These are phyloP conservation scores for Parastagonospora avenae DNA, from an alignment of 2,329 filamentous ascomycete species.

Conservation along the genomic window DNA sequence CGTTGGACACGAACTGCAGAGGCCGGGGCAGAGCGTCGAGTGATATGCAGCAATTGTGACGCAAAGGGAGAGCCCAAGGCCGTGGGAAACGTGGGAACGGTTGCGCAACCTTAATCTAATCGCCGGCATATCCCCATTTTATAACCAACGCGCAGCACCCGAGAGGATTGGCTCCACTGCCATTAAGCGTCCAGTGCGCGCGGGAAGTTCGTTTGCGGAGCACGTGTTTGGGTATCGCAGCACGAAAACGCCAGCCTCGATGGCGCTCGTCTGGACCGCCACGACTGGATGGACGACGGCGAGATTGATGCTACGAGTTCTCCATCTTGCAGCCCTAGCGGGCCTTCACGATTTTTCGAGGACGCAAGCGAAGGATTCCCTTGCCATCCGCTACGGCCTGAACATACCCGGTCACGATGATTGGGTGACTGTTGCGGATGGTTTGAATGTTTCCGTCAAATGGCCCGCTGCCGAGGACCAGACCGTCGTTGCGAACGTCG, in stretches of 20 bases:
- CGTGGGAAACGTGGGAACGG: constrained; percentile 13
- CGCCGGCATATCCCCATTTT: constrained; percentile 13
- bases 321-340: constrained; percentile 8
- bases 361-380: constrained; percentile 1
- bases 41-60: constrained; percentile 1
- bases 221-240: background rate
- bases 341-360: background rate
- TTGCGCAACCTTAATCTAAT: constrained; percentile 22
- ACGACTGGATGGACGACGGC: constrained; percentile 4
- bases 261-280: constrained; percentile 19
- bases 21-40: constrained; percentile 9
- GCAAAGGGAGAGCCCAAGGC: constrained; percentile 14
- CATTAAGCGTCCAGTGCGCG: constrained; percentile 1
- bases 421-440: constrained; percentile 1
- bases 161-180: constrained; percentile 4
- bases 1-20: constrained; percentile 4
- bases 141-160: constrained; percentile 7
- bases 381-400: constrained; percentile 4
- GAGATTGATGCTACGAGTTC: constrained; percentile 3
- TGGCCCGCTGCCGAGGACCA: constrained; percentile 1
- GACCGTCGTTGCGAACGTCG: background rate
- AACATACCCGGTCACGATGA: constrained; percentile 4
- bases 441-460: constrained; percentile 2
- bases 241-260: constrained; percentile 8
- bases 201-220: constrained; percentile 6